phyloP scores from a whole-genome alignment of 2,329 filamentous ascomycete species.

The Xylariaceae sp. region DNA sequence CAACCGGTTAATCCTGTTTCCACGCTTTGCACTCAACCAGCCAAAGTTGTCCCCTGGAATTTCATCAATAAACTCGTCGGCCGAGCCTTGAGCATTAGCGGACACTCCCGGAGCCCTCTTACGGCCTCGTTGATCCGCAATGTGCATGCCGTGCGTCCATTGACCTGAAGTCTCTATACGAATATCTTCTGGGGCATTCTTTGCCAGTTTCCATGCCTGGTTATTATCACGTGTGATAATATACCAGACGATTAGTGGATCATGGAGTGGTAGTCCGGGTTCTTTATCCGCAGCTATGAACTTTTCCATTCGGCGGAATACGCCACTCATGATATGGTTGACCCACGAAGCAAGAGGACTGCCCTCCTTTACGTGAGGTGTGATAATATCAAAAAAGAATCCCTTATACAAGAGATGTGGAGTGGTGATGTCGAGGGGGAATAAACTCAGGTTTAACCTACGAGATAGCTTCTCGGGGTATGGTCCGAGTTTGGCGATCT shows the following conservation, averaged over 20 bases:
- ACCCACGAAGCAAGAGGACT: conserved; percentile 80
- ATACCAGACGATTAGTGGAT: conserved; percentile 82
- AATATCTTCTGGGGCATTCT: conserved; percentile 75
- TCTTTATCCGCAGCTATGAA: conserved; percentile 64
- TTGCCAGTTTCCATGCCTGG: conserved; percentile 61
- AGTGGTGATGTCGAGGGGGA: conserved; percentile 80
- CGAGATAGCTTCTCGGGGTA: conserved; percentile 71
- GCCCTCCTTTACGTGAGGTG: conserved; percentile 62
- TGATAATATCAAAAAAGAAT: conserved; percentile 63
- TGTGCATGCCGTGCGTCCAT: conserved; percentile 92
- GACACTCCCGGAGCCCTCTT: too few relatives aligned
- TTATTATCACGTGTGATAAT: conserved; percentile 67
- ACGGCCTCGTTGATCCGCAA: conserved; percentile 79
- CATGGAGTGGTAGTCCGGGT: conserved; percentile 73
- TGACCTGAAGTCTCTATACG: conserved; percentile 89
- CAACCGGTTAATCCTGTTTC: conserved; percentile 82
- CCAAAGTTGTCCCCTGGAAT: conserved; percentile 73
- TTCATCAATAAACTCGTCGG: conserved; percentile 56
- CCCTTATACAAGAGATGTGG: conserved; percentile 69
- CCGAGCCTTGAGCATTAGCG: conserved; percentile 63
- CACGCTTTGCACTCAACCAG: conserved; percentile 77
- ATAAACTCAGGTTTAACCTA: conserved; percentile 70
- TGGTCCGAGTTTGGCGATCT: conserved; percentile 57
- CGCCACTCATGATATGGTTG: conserved; percentile 72
- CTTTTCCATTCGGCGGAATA: conserved; percentile 73